Base-by-base conservation (phyloP, 495 filamentous ascomycete species). In the Aspergillus hancockii region DNA sequence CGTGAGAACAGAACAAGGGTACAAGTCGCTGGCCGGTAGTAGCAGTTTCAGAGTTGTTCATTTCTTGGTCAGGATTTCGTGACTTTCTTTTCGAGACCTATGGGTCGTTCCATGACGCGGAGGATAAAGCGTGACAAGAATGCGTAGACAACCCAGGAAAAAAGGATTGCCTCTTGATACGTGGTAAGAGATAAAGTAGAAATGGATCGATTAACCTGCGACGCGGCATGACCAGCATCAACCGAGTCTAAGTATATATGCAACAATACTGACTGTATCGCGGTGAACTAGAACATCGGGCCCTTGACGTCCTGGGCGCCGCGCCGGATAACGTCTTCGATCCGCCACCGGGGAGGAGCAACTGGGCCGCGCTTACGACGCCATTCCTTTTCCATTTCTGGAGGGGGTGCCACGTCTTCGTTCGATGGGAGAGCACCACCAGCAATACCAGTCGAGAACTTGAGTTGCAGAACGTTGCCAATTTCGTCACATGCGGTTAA, bases 381-480 rank as follows among this genome's bases (percentile, higher is more conserved):
- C 68, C 83, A 85, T 58, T 84, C 80, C 78, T 84, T 85, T 67
- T 88, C 86, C 71, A 86, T 81, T 74, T 94, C 88, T 63, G 86
- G 85, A 51, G 91, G 87, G 5, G 81, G 81, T 3, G 81, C 81
- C 63, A 88, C 78, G 7, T 87, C 90, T 23, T 89, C 88, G 12
- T 83, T 82, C 23, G 88, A 73, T 12, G 92, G 88, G 54, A 89
- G 79, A 13, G 88, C 85, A 51, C 94, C 94, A 57, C 94, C 94
- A 8, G 94, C 92, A 61, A 97, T 83, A 59, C 94, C 94, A 18
- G 90, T 95, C 2, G 92, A 95, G 77, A 95, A 97, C 74, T 98
- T 98, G 66, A 98, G 78, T 68, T 98, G 93, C 22, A 98, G 79
- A 40, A 94, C 83, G 68, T 96, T 89, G 58, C 93, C 93, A 54